These are phyloP conservation scores for Herpomyces periplanetae DNA, from an alignment of 2,329 filamentous ascomycete genomes.

Conservation along the genomic window DNA sequence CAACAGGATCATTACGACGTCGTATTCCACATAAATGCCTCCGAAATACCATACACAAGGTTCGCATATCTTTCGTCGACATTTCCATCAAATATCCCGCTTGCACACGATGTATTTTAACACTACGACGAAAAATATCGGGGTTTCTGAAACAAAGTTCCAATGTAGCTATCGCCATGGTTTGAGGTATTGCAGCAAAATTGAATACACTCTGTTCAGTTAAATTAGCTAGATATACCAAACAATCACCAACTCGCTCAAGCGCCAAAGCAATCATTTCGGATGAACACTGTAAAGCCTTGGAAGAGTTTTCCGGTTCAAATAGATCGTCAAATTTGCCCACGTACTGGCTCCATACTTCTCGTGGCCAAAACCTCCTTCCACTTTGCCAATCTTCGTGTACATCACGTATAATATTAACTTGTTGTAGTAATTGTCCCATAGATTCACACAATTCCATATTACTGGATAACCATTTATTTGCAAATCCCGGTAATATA, in stretches of 20 bases:
- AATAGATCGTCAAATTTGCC: conserved; percentile 64
- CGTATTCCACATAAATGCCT: conserved; percentile 41
- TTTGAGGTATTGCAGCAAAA: conserved; percentile 82
- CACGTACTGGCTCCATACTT: conserved; percentile 89
- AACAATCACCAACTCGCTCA: conserved; percentile 49
- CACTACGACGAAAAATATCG: conserved; percentile 38
- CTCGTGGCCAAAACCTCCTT: conserved; percentile 68
- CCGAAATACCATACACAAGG: conserved; percentile 46
- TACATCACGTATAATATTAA: conserved; percentile 89
- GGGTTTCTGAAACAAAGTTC: conserved; percentile 77
- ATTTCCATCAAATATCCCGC: conserved; percentile 70
- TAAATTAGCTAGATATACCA: conserved; percentile 90
- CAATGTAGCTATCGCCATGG: conserved; percentile 84
- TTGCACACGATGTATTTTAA: conserved; percentile 88
- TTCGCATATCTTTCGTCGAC: conserved; percentile 52
- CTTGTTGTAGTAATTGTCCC: conserved; percentile 90
- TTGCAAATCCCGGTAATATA: conserved; percentile 48
- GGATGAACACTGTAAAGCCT: conserved; percentile 47
- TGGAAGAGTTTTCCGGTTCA: conserved; percentile 30
- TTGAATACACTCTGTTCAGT: conserved; percentile 95
- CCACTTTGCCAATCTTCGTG: conserved; percentile 59
- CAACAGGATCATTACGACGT: conserved; percentile 66
- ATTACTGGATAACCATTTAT: conserved; percentile 38
- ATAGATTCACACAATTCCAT: conserved; percentile 63
- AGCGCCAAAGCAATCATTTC: conserved; percentile 81